Evolutionary conservation across 2,329 filamentous ascomycete species (phyloP).

Genomic region (Thyridium curvatum): DNA sequence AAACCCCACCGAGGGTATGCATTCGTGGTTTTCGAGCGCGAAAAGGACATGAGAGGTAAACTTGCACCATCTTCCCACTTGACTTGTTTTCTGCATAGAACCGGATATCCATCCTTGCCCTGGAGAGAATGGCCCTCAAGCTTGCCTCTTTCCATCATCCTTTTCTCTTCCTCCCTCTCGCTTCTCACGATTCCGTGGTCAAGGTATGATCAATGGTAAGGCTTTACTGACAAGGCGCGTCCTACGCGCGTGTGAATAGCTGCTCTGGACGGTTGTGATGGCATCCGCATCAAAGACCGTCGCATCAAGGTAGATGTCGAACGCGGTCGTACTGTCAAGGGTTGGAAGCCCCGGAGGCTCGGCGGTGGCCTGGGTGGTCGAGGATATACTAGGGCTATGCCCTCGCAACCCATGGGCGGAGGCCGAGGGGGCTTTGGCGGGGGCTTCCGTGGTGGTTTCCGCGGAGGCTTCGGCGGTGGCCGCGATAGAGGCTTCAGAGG

Average conservation of each 20-base stretch:
- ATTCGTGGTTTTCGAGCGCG: constrained; percentile 93
- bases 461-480: constrained; percentile 38
- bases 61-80: constrained; percentile 6
- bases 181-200: constrained; percentile 9
- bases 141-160: constrained; percentile 28
- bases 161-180: constrained; percentile 25
- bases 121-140: constrained; percentile 28
- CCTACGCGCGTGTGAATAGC: constrained; percentile 62
- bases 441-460: constrained; percentile 48
- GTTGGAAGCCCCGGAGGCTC: constrained; percentile 86
- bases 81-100: no score
- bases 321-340: constrained; percentile 86
- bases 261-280: constrained; percentile 81
- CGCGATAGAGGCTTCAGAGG: constrained; percentile 32
- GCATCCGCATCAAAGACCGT: constrained; percentile 86
- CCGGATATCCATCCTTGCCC: no score
- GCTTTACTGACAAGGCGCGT: constrained; percentile 62
- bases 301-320: constrained; percentile 94
- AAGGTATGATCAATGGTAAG: constrained; percentile 45
- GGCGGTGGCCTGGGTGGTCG: constrained; percentile 89
- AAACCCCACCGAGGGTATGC: constrained; percentile 86
- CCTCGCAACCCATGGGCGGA: constrained; percentile 60
- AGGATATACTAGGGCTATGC: constrained; percentile 79
- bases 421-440: constrained; percentile 43
- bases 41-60: constrained; percentile 99